phyloP scores from a whole-genome alignment of 495 filamentous ascomycete genomes.

The Hypoxylon lienhwacheense region DNA sequence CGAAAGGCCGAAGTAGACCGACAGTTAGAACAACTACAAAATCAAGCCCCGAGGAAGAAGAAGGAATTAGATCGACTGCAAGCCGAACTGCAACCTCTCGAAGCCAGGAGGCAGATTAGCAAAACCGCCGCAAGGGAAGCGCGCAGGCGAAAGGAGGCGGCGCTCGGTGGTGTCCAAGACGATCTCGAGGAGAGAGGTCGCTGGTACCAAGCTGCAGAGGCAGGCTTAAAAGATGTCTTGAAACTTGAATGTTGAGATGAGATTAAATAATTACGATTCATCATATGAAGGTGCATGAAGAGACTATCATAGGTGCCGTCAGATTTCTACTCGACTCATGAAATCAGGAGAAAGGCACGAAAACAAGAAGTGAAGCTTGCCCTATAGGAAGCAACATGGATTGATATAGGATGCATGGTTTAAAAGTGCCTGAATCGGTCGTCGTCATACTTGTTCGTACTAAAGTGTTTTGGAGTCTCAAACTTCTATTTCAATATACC shows the following conservation, averaged over 20 bases:
- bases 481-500: too few relatives aligned
- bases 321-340: too few relatives aligned
- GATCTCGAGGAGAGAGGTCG: conserved; percentile 80
- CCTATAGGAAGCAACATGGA: too few relatives aligned
- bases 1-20: conserved; percentile 66
- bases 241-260: conserved; percentile 40
- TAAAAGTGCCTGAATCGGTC: too few relatives aligned
- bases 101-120: conserved; percentile 68
- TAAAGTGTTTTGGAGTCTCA: too few relatives aligned
- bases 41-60: conserved; percentile 67
- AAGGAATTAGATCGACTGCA: conserved; percentile 72
- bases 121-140: conserved; percentile 77
- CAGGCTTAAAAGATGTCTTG: conserved; percentile 67
- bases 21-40: conserved; percentile 66
- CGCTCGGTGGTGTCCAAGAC: conserved; percentile 66
- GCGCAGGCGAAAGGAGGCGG: conserved; percentile 71
- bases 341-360: too few relatives aligned
- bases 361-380: too few relatives aligned
- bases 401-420: too few relatives aligned
- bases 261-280: too few relatives aligned
- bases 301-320: too few relatives aligned
- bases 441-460: too few relatives aligned
- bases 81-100: conserved; percentile 69
- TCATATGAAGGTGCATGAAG: too few relatives aligned
- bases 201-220: conserved; percentile 77